These are phyloP conservation scores for Porodaedalea pini DNA, from an alignment of 1,284 basidiomycete genomes.

Conservation along the genomic window DNA sequence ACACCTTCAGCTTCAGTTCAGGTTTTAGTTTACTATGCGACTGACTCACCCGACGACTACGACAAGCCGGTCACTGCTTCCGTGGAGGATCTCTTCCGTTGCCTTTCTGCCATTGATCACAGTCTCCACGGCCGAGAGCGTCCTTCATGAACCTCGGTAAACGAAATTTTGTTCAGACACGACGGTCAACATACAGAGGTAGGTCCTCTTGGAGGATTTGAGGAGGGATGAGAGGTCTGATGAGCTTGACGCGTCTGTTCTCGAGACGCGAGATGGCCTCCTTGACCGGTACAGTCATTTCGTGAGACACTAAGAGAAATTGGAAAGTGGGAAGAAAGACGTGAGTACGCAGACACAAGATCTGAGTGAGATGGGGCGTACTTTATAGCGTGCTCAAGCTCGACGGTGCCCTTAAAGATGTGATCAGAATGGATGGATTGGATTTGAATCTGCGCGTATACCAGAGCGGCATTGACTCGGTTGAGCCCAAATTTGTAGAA, in stretches of 20 bases:
- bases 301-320: constrained; percentile 34
- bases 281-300: constrained; percentile 59
- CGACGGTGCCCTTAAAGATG: too few species aligned
- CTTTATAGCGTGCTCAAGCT: too few species aligned
- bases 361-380: too few species aligned
- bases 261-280: constrained; percentile 80
- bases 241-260: constrained; percentile 82
- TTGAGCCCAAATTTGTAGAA: not conserved
- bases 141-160: constrained; percentile 40
- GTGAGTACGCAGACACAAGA: too few species aligned
- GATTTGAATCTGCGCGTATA: not conserved
- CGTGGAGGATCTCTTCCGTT: constrained; percentile 76
- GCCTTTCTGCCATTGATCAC: constrained; percentile 81
- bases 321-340: constrained; percentile 2
- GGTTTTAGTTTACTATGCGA: not conserved
- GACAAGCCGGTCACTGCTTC: constrained; percentile 84
- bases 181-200: constrained; percentile 67
- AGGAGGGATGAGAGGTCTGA: constrained; percentile 85
- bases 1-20: not conserved
- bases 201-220: constrained; percentile 90
- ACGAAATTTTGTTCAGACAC: too few species aligned
- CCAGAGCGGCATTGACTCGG: not conserved
- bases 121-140: constrained; percentile 71
- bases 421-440: not conserved
- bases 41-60: constrained; percentile 78